Conservation (phyloP, 2,329 filamentous ascomycete genomes). For the Tolypocladium ophioglossoides region DNA sequence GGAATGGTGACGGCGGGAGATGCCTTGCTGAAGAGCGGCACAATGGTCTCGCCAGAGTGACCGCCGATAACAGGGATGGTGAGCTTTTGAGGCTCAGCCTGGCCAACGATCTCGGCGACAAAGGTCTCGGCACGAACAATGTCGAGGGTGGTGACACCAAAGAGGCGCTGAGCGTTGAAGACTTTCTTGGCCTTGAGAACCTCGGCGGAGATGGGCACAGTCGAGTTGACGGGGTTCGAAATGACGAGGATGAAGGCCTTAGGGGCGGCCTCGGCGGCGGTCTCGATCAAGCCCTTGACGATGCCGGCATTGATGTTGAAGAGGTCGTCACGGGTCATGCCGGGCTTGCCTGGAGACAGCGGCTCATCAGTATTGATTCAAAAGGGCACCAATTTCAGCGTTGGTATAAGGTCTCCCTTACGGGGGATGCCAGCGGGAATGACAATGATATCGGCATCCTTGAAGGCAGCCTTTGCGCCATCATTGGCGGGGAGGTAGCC, state of each 20-base stretch:
- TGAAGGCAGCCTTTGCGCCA: conserved; percentile 79
- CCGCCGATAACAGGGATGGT: conserved; percentile 90
- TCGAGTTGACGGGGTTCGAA: conserved; percentile 99
- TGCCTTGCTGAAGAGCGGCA: conserved; percentile 91
- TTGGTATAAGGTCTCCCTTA: conserved; percentile 33
- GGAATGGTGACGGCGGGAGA: conserved; percentile 72
- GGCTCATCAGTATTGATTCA: background rate
- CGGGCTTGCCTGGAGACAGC: conserved; percentile 69
- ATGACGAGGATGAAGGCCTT: conserved; percentile 95
- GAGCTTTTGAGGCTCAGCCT: conserved; percentile 71
- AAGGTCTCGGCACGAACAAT: conserved; percentile 98
- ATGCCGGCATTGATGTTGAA: conserved; percentile 99
- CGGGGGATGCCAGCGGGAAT: conserved; percentile 97
- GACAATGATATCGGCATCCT: conserved; percentile 88
- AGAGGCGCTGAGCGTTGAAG: conserved; percentile 91
- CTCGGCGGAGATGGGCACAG: conserved; percentile 94
- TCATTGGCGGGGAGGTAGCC: conserved; percentile 82
- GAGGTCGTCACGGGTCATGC: conserved; percentile 98
- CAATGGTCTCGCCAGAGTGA: conserved; percentile 96
- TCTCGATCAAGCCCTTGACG: conserved; percentile 86
- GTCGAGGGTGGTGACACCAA: conserved; percentile 97
- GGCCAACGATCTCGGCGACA: conserved; percentile 73
- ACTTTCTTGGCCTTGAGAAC: conserved; percentile 87
- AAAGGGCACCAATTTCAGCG: background rate
- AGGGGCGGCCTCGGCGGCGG: conserved; percentile 76